Conservation (phyloP, 2,329 filamentous ascomycete species). For the Botrytis sinoallii region DNA sequence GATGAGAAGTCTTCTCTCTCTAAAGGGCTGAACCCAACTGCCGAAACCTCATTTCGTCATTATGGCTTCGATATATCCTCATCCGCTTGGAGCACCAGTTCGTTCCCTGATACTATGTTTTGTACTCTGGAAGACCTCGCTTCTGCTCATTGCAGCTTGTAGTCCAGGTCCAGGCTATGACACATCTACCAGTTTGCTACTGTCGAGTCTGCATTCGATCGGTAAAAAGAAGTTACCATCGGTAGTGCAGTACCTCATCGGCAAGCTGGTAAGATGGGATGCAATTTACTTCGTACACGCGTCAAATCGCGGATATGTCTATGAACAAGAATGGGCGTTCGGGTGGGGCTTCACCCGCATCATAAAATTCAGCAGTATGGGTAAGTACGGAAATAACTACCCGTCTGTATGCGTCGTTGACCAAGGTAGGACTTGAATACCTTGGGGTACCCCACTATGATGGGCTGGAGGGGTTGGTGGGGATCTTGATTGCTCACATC, state of each 20-base stretch:
- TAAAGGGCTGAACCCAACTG: conserved; percentile 14
- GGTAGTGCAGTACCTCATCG: conserved; percentile 26
- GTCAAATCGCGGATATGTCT: conserved; percentile 62
- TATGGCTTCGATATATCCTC: conserved; percentile 8
- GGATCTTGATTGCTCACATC: conserved; percentile 65
- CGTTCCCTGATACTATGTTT: conserved; percentile 44
- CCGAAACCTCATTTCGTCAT: conserved; percentile 16
- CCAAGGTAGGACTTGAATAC: conserved; percentile 29
- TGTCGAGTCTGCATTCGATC: conserved; percentile 34
- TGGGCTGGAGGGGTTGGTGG: conserved; percentile 50
- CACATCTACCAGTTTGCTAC: conserved; percentile 64
- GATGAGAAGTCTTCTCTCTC: conserved; percentile 14
- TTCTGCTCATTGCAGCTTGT: conserved; percentile 60
- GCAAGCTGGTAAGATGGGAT: conserved; percentile 72
- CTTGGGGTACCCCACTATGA: conserved; percentile 36
- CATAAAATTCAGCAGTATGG: conserved; percentile 36
- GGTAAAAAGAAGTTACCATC: conserved; percentile 24
- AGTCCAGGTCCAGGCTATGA: conserved; percentile 65
- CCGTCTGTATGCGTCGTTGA: conserved; percentile 13
- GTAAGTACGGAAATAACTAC: conserved; percentile 23
- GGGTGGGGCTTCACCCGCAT: conserved; percentile 52
- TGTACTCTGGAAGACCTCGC: conserved; percentile 61
- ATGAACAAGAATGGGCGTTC: conserved; percentile 87
- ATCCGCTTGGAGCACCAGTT: conserved; percentile 26
- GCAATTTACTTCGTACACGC: conserved; percentile 70